Evolutionary conservation across 768 basidiomycete genomes (phyloP), one percentile per base, ranked within the genome.

Genomic region (Auricularia auricula-judae): DNA sequence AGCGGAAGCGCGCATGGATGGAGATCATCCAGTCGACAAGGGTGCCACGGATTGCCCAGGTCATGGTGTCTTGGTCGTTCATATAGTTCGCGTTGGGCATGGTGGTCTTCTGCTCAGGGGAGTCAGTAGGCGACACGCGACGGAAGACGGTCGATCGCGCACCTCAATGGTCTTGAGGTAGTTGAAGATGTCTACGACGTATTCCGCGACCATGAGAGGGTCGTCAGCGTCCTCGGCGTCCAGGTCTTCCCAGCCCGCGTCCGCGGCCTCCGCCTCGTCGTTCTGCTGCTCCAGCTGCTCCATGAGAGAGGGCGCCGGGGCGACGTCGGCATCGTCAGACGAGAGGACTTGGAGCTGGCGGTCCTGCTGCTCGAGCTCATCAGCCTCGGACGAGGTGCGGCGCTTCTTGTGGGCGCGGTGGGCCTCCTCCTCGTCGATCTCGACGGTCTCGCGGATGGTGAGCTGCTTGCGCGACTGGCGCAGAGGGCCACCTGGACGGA

Each of bases 151-250:
- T 42, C 8, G 39, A 7, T 36, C 12, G 43, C 80, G 59, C 71
- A 94, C 94, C 84, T 98, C 93, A 65, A 87, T 79, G 66, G 83
- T 77, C 72, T 87, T 90, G 77, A 98, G 82, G 76, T 99, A 98
- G 64, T 88, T 79, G 77, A 94, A 95, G 66, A 98, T 94, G 65
- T 98, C 97, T 33, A 80, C 80, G 62, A 97, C 95, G 71, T 99
- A 99, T 75, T 98, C 93, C 77, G 88, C 89, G 68, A 97, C 95
- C 95, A 98, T 98, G 66, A 92, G 80, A 14, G 96, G 97, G 71
- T 99, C 96, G 61, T 94, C 93, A 63, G 79, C 84, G 72, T 98
- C 95, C 23, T 95, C 93, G 1, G 84, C 86, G 68, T 98, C 94
- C 16, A 98, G 82, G 71, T 98, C 96, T 36, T 89, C 89, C 95